These are phyloP conservation scores for Dryas integrifolia DNA, from an alignment of 331 rosid species.

Conservation along the genomic window DNA sequence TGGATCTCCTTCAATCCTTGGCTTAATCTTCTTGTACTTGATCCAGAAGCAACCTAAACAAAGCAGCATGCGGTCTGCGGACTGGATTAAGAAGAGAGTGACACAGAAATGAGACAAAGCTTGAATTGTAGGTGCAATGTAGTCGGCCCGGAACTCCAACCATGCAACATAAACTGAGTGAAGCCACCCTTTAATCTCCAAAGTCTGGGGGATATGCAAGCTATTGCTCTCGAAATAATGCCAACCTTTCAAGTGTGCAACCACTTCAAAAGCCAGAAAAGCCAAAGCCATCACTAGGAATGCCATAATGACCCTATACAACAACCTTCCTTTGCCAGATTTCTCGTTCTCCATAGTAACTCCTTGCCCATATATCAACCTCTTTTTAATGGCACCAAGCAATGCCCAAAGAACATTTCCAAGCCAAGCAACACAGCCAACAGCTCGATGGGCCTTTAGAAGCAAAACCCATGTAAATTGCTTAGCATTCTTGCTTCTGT, in stretches of 20 bases:
- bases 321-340: constrained; percentile 17
- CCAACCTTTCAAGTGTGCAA: constrained; percentile 27
- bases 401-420: constrained; percentile 30
- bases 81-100: constrained; percentile 27
- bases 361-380: constrained; percentile 32
- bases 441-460: constrained; percentile 45
- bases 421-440: constrained; percentile 43
- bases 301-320: constrained; percentile 22
- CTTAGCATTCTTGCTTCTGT: constrained; percentile 33
- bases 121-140: constrained; percentile 29
- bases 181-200: constrained; percentile 22
- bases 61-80: constrained; percentile 23
- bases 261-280: constrained; percentile 26
- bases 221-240: constrained; percentile 20
- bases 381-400: constrained; percentile 36
- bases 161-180: constrained; percentile 20
- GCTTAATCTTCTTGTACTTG: constrained; percentile 25
- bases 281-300: constrained; percentile 24
- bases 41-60: constrained; percentile 29
- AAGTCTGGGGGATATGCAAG: constrained; percentile 21
- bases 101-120: constrained; percentile 27
- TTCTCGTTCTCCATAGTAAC: constrained; percentile 18
- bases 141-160: constrained; percentile 25
- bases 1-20: constrained; percentile 10
- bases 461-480: constrained; percentile 53